A percentile compares a stretch with the other conserved stretches of the same genome.
Evolutionary conservation across 2,329 filamentous ascomycete species (phyloP).

Genomic region (Aspergillus sp.): DNA sequence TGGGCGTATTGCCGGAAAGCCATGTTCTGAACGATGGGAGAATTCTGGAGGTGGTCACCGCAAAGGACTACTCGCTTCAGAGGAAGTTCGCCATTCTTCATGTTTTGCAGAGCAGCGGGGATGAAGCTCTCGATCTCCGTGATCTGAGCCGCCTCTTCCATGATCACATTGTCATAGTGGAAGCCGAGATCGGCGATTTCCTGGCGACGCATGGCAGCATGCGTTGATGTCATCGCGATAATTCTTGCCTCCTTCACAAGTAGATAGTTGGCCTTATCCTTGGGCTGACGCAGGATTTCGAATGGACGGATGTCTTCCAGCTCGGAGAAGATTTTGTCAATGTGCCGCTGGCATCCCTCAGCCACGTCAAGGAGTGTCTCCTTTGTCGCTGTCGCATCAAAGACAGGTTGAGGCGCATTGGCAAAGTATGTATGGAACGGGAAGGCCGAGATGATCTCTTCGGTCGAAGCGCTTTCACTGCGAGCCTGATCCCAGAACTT

Average conservation of each 20-base stretch:
- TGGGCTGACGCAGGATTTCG: conserved; percentile 83
- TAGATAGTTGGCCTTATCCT: conserved; percentile 94
- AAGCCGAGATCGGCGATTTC: conserved; percentile 93
- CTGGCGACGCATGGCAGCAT: conserved; percentile 88
- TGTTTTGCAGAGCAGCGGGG: conserved; percentile 86
- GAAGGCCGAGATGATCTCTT: conserved; percentile 71
- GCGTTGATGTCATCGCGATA: conserved; percentile 97
- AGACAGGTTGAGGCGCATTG: conserved; percentile 82
- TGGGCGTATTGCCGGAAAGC: conserved; percentile 95
- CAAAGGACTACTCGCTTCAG: conserved; percentile 88
- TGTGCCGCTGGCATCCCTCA: conserved; percentile 82
- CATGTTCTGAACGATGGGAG: conserved; percentile 89
- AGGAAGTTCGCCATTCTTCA: conserved; percentile 69
- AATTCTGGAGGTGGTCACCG: conserved; percentile 96
- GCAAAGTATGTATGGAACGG: conserved; percentile 88
- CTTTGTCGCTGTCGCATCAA: conserved; percentile 66
- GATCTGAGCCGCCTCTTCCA: conserved; percentile 98
- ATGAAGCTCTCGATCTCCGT: conserved; percentile 98
- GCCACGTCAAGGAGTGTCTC: conserved; percentile 73
- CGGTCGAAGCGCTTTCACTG: conserved; percentile 56
- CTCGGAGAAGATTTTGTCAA: conserved; percentile 86
- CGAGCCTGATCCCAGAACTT: conserved; percentile 72
- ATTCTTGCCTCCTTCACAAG: conserved; percentile 95
- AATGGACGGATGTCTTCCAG: conserved; percentile 92
- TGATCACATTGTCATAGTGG: conserved; percentile 94